Conservation (phyloP, 331 rosid species). For the Malus hybrid region DNA sequence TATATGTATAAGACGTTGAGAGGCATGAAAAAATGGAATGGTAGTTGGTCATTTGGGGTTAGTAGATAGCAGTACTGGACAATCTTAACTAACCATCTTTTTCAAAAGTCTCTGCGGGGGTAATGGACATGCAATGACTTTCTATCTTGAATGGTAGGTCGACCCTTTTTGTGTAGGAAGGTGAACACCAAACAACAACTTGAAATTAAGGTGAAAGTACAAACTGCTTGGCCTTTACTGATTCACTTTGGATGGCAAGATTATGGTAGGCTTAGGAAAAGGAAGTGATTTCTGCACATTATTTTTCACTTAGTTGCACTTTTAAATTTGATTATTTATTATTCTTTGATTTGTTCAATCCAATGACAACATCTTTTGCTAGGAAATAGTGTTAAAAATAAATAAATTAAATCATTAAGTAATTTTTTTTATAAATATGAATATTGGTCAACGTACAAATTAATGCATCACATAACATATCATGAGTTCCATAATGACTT, state of each 20-base stretch:
- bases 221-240: neutral
- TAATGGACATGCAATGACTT: neutral
- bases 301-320: too few species aligned
- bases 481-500: too few species aligned
- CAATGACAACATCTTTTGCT: too few species aligned
- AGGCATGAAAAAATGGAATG: neutral
- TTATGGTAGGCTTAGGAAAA: too few species aligned
- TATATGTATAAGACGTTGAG: neutral
- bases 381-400: too few species aligned
- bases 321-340: too few species aligned
- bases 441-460: too few species aligned
- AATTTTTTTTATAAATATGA: too few species aligned
- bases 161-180: neutral
- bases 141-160: conserved; percentile 6
- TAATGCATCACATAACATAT: too few species aligned
- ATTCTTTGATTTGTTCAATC: too few species aligned
- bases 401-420: too few species aligned
- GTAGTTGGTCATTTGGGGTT: conserved; percentile 1
- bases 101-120: neutral
- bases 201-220: neutral
- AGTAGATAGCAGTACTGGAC: neutral
- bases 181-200: neutral
- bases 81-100: conserved; percentile 4
- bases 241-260: neutral
- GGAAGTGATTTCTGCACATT: too few species aligned